Base-by-base conservation (phyloP, 176 grass and related monocot species). In the Bonia amplexicaulis region DNA sequence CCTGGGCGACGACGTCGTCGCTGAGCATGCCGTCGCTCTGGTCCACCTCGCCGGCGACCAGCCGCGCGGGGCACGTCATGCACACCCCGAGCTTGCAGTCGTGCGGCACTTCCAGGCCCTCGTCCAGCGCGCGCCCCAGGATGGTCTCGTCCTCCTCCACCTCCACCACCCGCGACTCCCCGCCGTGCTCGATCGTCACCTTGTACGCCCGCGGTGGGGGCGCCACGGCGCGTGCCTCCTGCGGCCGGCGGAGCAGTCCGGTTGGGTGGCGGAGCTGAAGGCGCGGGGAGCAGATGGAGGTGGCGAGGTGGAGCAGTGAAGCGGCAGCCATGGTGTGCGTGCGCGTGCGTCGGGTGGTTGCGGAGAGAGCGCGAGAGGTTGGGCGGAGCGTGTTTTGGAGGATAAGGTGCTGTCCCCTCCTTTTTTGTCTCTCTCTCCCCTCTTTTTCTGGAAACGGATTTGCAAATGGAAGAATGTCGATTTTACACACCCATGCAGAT, bases 21-120 rank as follows among this genome's bases (percentile, higher is more conserved):
- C 92, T 93, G 65, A 98, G 93, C 96, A 98, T 98, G 61, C 96
- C 93, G 57, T 98, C 93, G 86, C 96, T 92, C 93, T 98, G 96
- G 87, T 98, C 96, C 78, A 95, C 96, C 51, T 64, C 65, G 15
- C 96, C 96, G 59, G 89, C 76, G 60, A 98, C 55, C 9, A 98
- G 91, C 4, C 91, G 89, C 8, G 96, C 96, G 1, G 96, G 96
- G 83, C 96, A 98, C 12, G 96, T 95, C 96, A 98, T 98, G 89
- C 96, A 98, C 41, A 98, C 96, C 5, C 96, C 93, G 8, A 95
- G 93, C 93, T 98, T 95, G 87, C 96, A 98, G 91, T 98, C 96
- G 77, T 98, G 96, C 29, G 96, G 91, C 72, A 98, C 89, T 19
- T 73, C 82, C 73, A 98, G 74, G 23, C 96, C 96, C 74, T 98